Base-by-base conservation (phyloP, 2,329 filamentous ascomycete genomes). In the Zymoseptoria passerinii region DNA sequence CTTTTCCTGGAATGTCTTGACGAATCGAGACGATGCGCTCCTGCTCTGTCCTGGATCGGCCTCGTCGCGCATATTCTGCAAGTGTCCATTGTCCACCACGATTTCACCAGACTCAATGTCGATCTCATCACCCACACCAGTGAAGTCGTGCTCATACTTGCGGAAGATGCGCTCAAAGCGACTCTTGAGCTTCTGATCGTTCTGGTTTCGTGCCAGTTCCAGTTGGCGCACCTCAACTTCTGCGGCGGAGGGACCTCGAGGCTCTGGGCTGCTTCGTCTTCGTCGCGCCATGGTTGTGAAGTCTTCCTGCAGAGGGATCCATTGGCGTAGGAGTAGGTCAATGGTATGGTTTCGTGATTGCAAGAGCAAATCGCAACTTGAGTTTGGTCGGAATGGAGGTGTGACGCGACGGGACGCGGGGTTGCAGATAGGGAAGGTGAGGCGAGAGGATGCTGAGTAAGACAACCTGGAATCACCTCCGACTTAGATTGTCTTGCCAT, bases 21-120 rank as follows among this genome's bases (percentile, higher is more conserved):
- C 62, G 52, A 73, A 70, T 48, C 66, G 67, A 6, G 63, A 64
- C 2, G 70, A 65, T 23, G 66, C 61, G 50, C 63, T 61, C 27
- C 72, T 57, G 35, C 35, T 44, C 35, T 44, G 35, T 28, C 79
- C 77, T 48, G 73, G 69, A 75, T 82, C 77, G 63, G 81, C 74
- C 70, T 86, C 79, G 73, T 82, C 72, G 69, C 76, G 68, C 80
- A 90, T 84, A 68, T 82, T 72, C 54, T 81, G 72, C 55, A 96
- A 72, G 75, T 97, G 94, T 0, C 94, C 92, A 77, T 96, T 94
- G 73, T 97, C 82, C 57, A 96, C 85, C n/a, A 95, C 80, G 52
- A 97, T 85, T 59, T 89, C 79, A 56, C 90, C 91, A 0, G 89
- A 92, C 53, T 80, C 78, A 58, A 96, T 78, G 72, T 97, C 90